These are phyloP conservation scores for Ascochyta rabiei DNA, from an alignment of 2,329 filamentous ascomycete species.

Conservation along the genomic window DNA sequence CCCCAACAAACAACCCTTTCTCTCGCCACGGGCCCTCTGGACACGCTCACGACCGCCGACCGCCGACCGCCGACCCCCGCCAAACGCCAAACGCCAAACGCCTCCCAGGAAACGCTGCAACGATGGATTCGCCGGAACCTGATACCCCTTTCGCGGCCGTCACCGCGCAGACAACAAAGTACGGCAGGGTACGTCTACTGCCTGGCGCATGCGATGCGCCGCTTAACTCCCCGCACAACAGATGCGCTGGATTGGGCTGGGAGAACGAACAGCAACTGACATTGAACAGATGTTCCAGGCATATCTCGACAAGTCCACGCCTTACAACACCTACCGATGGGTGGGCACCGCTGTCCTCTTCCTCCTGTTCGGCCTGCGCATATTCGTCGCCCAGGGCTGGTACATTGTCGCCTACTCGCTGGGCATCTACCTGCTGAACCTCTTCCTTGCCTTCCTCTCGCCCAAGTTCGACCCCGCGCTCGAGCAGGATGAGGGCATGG, in stretches of 20 bases:
- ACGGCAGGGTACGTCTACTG: constrained; percentile 67
- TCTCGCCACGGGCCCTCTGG: not conserved
- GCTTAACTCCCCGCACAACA: not conserved
- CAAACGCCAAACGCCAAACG: not conserved
- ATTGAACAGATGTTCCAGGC: constrained; percentile 82
- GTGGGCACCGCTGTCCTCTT: constrained; percentile 77
- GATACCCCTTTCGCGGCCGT: constrained; percentile 94
- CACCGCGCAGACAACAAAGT: constrained; percentile 78
- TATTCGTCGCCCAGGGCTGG: constrained; percentile 94
- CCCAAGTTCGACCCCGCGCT: constrained; percentile 99
- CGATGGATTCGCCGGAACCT: constrained; percentile 85
- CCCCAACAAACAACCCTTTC: constrained; percentile 9
- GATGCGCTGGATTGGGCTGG: not conserved
- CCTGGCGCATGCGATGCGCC: constrained; percentile 16
- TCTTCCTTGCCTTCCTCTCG: constrained; percentile 97
- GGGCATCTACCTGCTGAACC: constrained; percentile 97
- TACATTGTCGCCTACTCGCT: constrained; percentile 98
- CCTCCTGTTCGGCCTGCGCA: constrained; percentile 82
- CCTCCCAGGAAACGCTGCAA: constrained; percentile 3
- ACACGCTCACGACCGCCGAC: not conserved
- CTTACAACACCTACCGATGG: constrained; percentile 90
- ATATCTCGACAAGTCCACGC: constrained; percentile 91
- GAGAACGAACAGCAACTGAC: constrained; percentile 19
- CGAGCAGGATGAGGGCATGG: constrained; percentile 93
- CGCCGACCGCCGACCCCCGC: not conserved